phyloP scores from a whole-genome alignment of 129 eudicot genomes.

The Tagetes erecta region DNA sequence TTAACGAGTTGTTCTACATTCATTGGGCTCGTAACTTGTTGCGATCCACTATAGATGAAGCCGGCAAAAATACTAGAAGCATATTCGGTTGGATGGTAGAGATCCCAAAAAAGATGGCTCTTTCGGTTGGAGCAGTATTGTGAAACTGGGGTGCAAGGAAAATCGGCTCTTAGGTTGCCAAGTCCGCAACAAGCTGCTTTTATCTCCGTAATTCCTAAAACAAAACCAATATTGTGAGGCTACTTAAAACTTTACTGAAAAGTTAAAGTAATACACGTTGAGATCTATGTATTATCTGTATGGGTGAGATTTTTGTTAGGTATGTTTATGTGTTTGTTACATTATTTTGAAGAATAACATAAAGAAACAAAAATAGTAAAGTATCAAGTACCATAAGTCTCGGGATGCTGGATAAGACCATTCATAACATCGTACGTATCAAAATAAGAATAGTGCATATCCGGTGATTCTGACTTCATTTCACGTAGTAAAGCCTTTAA shows the following conservation, averaged over 20 bases:
- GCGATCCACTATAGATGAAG: slow-evolving; percentile 43
- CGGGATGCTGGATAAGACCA: slow-evolving; percentile 58
- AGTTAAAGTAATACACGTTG: neutral
- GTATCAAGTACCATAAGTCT: slow-evolving; percentile 56
- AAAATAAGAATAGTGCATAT: slow-evolving; percentile 57
- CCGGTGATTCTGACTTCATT: slow-evolving; percentile 45
- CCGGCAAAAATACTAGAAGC: slow-evolving; percentile 49
- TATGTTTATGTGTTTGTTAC: too few species aligned
- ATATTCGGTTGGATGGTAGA: slow-evolving; percentile 67
- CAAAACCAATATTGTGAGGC: neutral
- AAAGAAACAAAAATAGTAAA: neutral
- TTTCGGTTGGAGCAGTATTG: slow-evolving; percentile 56
- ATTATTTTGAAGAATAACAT: neutral
- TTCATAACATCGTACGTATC: slow-evolving; percentile 51
- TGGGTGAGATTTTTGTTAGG: too few species aligned
- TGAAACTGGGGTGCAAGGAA: slow-evolving; percentile 74
- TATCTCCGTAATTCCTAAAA: slow-evolving; percentile 67
- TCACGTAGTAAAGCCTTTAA: slow-evolving; percentile 39
- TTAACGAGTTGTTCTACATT: slow-evolving; percentile 60
- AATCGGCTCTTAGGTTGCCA: slow-evolving; percentile 62
- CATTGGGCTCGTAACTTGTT: slow-evolving; percentile 44
- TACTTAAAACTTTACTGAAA: neutral
- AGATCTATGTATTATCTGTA: too few species aligned
- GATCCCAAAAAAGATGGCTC: slow-evolving; percentile 79
- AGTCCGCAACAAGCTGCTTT: slow-evolving; percentile 83